These are phyloP conservation scores for Nelumbo lutea DNA, from an alignment of 164 flowering plant genomes.

Conservation along the genomic window DNA sequence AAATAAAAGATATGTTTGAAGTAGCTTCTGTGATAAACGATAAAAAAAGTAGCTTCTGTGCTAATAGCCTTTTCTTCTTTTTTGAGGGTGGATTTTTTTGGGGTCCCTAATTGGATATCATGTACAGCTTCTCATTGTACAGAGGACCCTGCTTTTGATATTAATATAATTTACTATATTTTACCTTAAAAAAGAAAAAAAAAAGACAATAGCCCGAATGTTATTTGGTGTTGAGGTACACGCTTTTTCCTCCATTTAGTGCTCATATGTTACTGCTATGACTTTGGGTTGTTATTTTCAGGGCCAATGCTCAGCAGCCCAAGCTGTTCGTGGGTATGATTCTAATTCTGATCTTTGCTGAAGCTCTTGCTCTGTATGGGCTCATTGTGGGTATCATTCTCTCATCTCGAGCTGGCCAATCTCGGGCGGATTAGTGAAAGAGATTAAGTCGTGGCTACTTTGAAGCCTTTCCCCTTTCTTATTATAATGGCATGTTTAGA, in stretches of 20 bases:
- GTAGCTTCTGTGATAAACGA: no score
- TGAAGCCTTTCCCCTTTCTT: neutral
- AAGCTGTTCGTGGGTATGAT: conserved; percentile 49
- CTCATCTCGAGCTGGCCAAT: conserved; percentile 63
- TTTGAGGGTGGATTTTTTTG: no score
- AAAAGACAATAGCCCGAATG: neutral
- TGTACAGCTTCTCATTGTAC: no score
- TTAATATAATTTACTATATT: no score
- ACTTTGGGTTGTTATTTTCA: conserved; percentile 19
- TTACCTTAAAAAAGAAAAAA: no score
- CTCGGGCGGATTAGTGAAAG: conserved; percentile 40
- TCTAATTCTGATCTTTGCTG: conserved; percentile 40
- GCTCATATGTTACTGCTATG: neutral
- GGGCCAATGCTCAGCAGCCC: conserved; percentile 64
- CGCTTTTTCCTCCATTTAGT: neutral
- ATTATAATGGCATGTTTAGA: neutral
- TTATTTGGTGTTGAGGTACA: neutral
- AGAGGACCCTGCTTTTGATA: no score
- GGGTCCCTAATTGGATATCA: no score
- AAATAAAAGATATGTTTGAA: no score
- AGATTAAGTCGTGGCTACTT: neutral
- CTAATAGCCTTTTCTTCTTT: no score
- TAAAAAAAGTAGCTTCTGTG: no score
- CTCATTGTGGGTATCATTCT: conserved; percentile 40
- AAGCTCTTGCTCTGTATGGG: conserved; percentile 38